phyloP scores from a whole-genome alignment of 345 rosid species.

The Adansonia digitata region DNA sequence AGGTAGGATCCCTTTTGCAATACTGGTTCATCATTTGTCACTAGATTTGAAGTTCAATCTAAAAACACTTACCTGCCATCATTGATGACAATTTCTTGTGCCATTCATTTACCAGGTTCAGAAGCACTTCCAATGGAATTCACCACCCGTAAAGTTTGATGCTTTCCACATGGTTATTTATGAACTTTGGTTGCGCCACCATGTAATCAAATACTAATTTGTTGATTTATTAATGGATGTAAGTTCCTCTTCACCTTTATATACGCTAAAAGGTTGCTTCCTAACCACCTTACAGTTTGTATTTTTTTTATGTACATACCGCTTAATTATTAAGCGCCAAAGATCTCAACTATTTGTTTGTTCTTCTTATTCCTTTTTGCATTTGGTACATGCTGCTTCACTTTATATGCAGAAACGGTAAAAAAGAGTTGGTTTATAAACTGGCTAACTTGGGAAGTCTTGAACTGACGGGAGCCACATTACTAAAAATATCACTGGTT shows the following conservation, averaged over 20 bases:
- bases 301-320: not conserved
- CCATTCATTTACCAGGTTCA: slow-evolving; percentile 60
- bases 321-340: not conserved
- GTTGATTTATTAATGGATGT: slow-evolving; percentile 13
- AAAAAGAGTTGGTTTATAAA: too few relatives aligned
- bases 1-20: slow-evolving; percentile 36
- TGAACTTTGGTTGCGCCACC: slow-evolving; percentile 91
- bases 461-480: too few relatives aligned
- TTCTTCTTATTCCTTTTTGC: not conserved
- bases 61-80: not conserved
- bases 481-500: too few relatives aligned
- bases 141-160: slow-evolving; percentile 69
- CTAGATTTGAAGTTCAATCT: not conserved
- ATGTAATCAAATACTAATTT: slow-evolving; percentile 69
- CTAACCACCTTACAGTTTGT: slow-evolving; percentile 18
- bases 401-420: too few relatives aligned
- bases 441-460: too few relatives aligned
- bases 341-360: slow-evolving; percentile 6
- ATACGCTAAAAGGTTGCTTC: slow-evolving; percentile 2
- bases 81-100: slow-evolving; percentile 11
- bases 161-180: slow-evolving; percentile 97
- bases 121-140: slow-evolving; percentile 93
- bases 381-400: too few relatives aligned
- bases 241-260: not conserved
- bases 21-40: not conserved